These are phyloP conservation scores for Trichoderma aggressivum DNA, from an alignment of 2,329 filamentous ascomycete species.

Conservation along the genomic window DNA sequence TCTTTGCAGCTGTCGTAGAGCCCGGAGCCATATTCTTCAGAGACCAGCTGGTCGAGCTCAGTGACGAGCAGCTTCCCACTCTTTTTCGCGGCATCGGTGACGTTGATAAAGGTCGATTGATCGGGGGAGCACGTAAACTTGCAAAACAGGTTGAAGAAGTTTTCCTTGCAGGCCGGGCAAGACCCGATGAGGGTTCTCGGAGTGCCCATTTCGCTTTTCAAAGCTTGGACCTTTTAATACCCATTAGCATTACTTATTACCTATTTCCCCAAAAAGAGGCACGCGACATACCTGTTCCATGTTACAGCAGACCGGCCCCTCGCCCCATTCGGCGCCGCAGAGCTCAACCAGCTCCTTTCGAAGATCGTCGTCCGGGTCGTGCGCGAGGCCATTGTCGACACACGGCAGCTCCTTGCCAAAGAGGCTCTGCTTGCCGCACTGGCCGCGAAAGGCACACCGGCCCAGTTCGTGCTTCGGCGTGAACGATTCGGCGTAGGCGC, in stretches of 20 bases:
- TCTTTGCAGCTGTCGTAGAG: constrained; percentile 99
- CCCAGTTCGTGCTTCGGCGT: constrained; percentile 76
- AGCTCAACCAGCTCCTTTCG: constrained; percentile 77
- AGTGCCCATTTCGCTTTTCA: constrained; percentile 80
- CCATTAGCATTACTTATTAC: neutral
- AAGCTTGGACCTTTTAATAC: constrained; percentile 61
- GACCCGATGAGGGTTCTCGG: constrained; percentile 87
- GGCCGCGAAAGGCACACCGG: constrained; percentile 83
- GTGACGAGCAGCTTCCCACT: constrained; percentile 65
- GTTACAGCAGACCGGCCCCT: constrained; percentile 81
- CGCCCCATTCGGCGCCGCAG: constrained; percentile 83
- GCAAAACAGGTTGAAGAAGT: constrained; percentile 98
- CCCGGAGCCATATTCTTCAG: constrained; percentile 75
- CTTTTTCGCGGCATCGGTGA: constrained; percentile 69
- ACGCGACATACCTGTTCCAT: constrained; percentile 62
- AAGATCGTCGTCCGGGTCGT: constrained; percentile 67
- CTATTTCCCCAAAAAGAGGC: neutral
- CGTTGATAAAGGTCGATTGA: constrained; percentile 91
- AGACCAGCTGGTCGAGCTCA: constrained; percentile 86
- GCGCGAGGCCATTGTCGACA: constrained; percentile 81
- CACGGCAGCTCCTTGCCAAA: constrained; percentile 90
- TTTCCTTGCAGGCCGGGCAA: constrained; percentile 94
- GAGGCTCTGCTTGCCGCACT: constrained; percentile 86
- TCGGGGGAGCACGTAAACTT: constrained; percentile 97
- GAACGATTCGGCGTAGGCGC: constrained; percentile 29